Conservation (phyloP, 225 moss, liverwort and hornwort species). For the Pseudisothecium myosuroides region DNA sequence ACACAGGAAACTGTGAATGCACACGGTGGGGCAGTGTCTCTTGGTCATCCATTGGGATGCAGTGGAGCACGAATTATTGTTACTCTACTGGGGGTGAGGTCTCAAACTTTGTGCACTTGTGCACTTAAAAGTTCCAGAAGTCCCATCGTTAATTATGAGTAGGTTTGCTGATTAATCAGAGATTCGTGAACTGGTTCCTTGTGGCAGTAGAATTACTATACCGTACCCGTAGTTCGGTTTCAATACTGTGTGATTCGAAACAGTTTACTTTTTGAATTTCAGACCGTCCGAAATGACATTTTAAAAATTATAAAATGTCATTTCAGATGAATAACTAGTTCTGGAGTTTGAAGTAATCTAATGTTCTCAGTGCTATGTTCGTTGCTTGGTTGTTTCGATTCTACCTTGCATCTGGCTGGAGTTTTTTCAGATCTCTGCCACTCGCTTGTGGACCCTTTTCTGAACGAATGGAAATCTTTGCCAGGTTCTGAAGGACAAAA, state of each 20-base stretch:
- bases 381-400: background rate
- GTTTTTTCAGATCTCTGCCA: background rate
- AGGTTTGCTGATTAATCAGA: background rate
- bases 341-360: background rate
- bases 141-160: background rate
- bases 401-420: background rate
- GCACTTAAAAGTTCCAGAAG: background rate
- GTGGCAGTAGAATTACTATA: background rate
- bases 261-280: background rate
- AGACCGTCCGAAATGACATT: background rate
- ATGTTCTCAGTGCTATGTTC: background rate
- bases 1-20: constrained; percentile 78
- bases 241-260: background rate
- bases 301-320: too few relatives aligned
- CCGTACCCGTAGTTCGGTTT: background rate
- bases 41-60: constrained; percentile 95
- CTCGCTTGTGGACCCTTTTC: background rate
- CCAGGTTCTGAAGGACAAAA: constrained; percentile 66
- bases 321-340: background rate
- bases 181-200: background rate
- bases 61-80: constrained; percentile 94
- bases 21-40: constrained; percentile 89
- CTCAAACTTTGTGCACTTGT: background rate
- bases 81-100: constrained; percentile 75
- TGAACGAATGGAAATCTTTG: background rate